A percentile compares a stretch with the other conserved stretches of the same genome.
Evolutionary conservation across 1,139 yeast genomes (phyloP).

Genomic region (Wickerhamomyces sp.): DNA sequence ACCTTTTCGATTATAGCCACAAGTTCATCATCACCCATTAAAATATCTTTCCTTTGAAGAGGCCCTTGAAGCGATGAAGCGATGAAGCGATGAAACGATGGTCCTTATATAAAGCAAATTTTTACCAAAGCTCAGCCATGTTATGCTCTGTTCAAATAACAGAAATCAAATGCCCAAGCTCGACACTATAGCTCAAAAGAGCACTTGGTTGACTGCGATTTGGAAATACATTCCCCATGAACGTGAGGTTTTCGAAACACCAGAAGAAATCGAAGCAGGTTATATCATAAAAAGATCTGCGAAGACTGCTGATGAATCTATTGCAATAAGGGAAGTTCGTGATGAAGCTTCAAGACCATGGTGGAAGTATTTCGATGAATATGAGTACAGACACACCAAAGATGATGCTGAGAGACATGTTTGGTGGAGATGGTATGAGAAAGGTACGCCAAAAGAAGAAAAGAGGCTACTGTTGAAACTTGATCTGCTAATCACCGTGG

Average conservation of each 20-base stretch:
- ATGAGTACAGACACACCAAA: slow-evolving; percentile 47
- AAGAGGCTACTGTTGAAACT: slow-evolving; percentile 48
- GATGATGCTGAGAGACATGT: slow-evolving; percentile 36
- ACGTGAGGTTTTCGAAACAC: neutral
- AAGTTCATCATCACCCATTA: no score
- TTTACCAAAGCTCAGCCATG: no score
- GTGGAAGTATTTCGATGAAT: slow-evolving; percentile 60
- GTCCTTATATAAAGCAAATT: no score
- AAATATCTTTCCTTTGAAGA: neutral
- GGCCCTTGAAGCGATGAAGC: no score
- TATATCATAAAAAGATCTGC: neutral
- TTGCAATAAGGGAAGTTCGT: slow-evolving; percentile 38
- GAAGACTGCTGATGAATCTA: neutral
- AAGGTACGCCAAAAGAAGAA: slow-evolving; percentile 49
- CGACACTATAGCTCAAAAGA: no score
- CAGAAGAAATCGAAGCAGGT: neutral
- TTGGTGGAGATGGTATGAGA: slow-evolving; percentile 66
- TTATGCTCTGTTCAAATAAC: no score
- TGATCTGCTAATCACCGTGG: slow-evolving; percentile 52
- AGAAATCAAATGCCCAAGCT: neutral
- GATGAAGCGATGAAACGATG: no score
- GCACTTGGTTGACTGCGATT: no score
- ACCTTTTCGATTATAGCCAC: no score
- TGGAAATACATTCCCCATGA: neutral
- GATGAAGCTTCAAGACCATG: slow-evolving; percentile 59